Evolutionary conservation across 805 yeast genomes (phyloP).

Genomic region (Middelhovenomyces tepae): DNA sequence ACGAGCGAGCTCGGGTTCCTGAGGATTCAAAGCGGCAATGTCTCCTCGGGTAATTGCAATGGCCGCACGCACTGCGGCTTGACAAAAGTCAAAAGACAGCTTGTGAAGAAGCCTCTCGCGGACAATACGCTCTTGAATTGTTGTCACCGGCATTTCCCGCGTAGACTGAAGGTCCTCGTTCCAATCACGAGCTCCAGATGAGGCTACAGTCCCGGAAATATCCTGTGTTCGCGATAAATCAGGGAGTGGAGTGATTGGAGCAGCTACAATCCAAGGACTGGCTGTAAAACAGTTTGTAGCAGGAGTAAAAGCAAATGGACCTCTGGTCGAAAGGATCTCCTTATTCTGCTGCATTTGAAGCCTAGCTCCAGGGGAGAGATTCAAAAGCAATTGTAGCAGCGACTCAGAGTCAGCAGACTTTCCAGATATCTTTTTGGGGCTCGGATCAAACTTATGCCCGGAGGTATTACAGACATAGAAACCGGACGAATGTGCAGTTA

Average conservation of each 20-base stretch:
- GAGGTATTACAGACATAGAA: slow-evolving; percentile 70
- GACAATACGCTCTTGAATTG: slow-evolving; percentile 57
- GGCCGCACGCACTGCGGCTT: slow-evolving; percentile 72
- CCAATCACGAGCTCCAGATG: slow-evolving; percentile 63
- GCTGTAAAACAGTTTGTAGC: slow-evolving; percentile 55
- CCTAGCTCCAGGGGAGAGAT: slow-evolving; percentile 56
- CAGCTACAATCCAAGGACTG: slow-evolving; percentile 69
- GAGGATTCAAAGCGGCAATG: slow-evolving; percentile 71
- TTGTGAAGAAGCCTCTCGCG: slow-evolving; percentile 70
- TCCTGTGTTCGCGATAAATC: slow-evolving; percentile 58
- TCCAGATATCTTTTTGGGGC: slow-evolving; percentile 29
- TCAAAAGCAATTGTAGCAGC: slow-evolving; percentile 50
- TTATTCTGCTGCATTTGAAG: slow-evolving; percentile 46
- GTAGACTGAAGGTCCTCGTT: slow-evolving; percentile 84
- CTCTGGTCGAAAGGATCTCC: slow-evolving; percentile 25
- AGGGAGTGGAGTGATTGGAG: slow-evolving; percentile 31
- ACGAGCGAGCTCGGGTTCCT: slow-evolving; percentile 49
- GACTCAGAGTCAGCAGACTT: slow-evolving; percentile 38
- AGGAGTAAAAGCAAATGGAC: slow-evolving; percentile 31
- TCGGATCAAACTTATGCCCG: slow-evolving; percentile 60
- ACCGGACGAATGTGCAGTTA: slow-evolving; percentile 74
- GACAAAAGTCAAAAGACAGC: slow-evolving; percentile 66
- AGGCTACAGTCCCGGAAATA: slow-evolving; percentile 44
- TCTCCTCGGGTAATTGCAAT: slow-evolving; percentile 66
- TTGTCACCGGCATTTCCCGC: slow-evolving; percentile 51